Percentiles rank a stretch among this genome's conserved stretches.
Conservation (phyloP, 164 flowering plant species). For the Platanus orientalis region DNA sequence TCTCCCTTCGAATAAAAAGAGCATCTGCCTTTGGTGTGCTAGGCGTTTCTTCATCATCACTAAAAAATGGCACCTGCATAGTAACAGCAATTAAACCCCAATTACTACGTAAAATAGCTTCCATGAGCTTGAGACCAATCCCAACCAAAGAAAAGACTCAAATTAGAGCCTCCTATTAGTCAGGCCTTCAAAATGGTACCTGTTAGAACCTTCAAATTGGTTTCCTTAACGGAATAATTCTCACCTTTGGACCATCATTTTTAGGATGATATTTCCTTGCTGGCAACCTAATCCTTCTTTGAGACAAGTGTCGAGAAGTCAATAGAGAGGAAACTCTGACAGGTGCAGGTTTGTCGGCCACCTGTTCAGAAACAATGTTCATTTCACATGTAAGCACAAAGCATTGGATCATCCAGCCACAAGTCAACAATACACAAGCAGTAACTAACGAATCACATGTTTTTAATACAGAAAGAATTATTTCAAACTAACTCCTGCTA, state of each 20-base stretch:
- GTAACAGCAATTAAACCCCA: no score
- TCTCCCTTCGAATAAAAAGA: constrained; percentile 89
- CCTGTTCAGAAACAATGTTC: constrained; percentile 33
- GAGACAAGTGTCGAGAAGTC: constrained; percentile 83
- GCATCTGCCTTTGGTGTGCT: constrained; percentile 98
- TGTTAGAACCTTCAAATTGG: background rate
- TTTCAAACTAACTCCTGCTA: constrained; percentile 3
- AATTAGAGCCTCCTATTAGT: background rate
- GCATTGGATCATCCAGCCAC: no score
- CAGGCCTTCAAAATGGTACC: background rate
- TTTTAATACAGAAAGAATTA: background rate
- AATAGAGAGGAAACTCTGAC: constrained; percentile 74
- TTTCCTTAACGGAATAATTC: background rate
- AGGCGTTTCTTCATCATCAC: constrained; percentile 77
- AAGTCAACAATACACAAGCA: no score
- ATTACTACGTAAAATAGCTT: no score
- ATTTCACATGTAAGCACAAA: background rate
- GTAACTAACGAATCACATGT: background rate
- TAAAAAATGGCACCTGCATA: constrained; percentile 80
- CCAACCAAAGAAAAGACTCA: background rate
- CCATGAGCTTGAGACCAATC: background rate
- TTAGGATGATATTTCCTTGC: constrained; percentile 84
- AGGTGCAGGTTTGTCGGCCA: constrained; percentile 80
- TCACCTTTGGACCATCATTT: constrained; percentile 73
- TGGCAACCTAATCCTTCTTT: constrained; percentile 74